Conservation (phyloP, 129 eudicot genomes). For the Silybum marianum region DNA sequence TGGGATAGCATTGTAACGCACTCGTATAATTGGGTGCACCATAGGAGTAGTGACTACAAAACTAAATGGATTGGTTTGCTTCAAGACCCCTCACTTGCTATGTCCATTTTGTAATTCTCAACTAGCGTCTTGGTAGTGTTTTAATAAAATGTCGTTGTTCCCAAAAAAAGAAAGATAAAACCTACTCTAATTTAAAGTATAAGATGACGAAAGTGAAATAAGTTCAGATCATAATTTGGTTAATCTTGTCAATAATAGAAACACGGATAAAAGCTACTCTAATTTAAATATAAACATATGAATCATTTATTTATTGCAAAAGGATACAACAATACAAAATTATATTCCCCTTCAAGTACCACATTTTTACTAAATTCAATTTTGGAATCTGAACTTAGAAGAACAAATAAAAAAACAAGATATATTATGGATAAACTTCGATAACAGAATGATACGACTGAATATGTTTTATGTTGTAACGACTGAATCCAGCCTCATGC, state of each 20-base stretch:
- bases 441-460: constrained; percentile 48
- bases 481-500: constrained; percentile 46
- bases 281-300: neutral
- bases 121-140: too few relatives aligned
- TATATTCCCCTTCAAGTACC: neutral
- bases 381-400: too few relatives aligned
- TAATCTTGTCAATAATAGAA: neutral
- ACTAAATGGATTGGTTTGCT: too few relatives aligned
- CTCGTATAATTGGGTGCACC: too few relatives aligned
- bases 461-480: constrained; percentile 38
- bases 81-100: too few relatives aligned
- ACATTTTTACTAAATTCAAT: neutral
- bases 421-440: constrained; percentile 41
- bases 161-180: too few relatives aligned
- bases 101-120: too few relatives aligned
- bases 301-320: neutral
- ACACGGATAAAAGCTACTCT: neutral
- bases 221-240: neutral
- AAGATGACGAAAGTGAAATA: neutral
- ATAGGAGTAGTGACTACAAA: too few relatives aligned
- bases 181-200: too few relatives aligned
- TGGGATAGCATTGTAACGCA: too few relatives aligned
- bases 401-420: neutral
- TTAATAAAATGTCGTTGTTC: too few relatives aligned
- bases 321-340: neutral